Evolutionary conservation across 2,329 filamentous ascomycete species (phyloP).

Genomic region (Dactylellina drechsleri): DNA sequence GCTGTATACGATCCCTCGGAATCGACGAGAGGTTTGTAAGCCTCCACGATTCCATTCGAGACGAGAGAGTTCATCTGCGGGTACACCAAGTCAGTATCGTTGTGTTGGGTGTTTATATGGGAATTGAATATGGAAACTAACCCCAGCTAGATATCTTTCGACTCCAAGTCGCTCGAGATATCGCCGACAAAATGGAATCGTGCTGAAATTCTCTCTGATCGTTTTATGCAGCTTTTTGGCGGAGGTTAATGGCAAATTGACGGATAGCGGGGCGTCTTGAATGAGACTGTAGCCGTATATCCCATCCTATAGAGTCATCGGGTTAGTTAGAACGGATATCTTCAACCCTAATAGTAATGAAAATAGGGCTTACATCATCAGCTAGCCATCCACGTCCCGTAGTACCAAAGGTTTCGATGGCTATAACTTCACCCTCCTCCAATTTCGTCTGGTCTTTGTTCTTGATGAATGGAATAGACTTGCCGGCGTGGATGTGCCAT

Average conservation of each 20-base stretch:
- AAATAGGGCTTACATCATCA: slow-evolving; percentile 73
- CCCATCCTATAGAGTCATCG: slow-evolving; percentile 71
- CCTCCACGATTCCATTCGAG: slow-evolving; percentile 72
- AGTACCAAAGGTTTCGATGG: slow-evolving; percentile 91
- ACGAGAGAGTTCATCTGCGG: slow-evolving; percentile 45
- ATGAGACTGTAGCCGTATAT: slow-evolving; percentile 86
- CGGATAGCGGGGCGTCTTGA: slow-evolving; percentile 70
- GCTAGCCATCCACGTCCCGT: slow-evolving; percentile 88
- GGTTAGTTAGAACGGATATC: not conserved
- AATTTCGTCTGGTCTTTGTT: slow-evolving; percentile 86
- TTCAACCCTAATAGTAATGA: not conserved
- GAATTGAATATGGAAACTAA: slow-evolving; percentile 64
- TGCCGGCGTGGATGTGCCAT: slow-evolving; percentile 89
- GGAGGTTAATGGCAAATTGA: slow-evolving; percentile 71
- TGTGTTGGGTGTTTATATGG: too few species aligned
- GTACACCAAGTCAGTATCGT: slow-evolving; percentile 65
- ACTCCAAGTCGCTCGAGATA: slow-evolving; percentile 93
- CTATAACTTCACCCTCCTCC: slow-evolving; percentile 95
- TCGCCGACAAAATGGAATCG: slow-evolving; percentile 85
- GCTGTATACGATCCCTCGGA: slow-evolving; percentile 90
- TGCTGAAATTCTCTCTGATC: slow-evolving; percentile 96
- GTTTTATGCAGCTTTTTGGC: slow-evolving; percentile 85
- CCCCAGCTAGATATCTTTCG: slow-evolving; percentile 88
- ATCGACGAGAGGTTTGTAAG: slow-evolving; percentile 86
- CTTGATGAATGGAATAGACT: slow-evolving; percentile 93